Conservation (phyloP, 1,284 basidiomycete species). For the Cryptococcus maquisensis region DNA sequence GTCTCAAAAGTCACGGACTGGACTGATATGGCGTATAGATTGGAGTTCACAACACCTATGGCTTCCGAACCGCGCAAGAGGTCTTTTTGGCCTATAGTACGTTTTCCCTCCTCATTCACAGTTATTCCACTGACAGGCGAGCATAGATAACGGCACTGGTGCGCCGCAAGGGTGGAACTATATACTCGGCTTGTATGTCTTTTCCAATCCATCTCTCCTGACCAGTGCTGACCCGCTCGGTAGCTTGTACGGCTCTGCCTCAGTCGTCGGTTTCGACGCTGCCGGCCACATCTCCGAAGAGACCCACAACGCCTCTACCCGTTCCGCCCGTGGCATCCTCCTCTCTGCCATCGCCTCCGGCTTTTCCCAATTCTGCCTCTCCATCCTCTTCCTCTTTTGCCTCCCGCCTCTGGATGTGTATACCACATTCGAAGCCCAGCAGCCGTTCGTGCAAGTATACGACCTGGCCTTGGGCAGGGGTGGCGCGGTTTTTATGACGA, state of each 20-base stretch:
- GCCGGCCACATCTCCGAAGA: conserved; percentile 85
- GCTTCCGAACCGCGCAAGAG: conserved; percentile 46
- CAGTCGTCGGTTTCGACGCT: conserved; percentile 79
- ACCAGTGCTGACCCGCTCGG: not conserved
- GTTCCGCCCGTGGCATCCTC: conserved; percentile 73
- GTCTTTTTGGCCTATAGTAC: conserved; percentile 63
- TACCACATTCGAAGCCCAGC: conserved; percentile 69
- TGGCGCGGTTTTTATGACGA: conserved; percentile 74
- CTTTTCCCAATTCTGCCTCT: conserved; percentile 65
- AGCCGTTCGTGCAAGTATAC: conserved; percentile 79
- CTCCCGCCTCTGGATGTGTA: conserved; percentile 69
- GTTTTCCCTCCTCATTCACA: conserved; percentile 41
- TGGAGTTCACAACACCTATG: not conserved
- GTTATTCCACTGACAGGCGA: conserved; percentile 2
- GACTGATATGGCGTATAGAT: conserved; percentile 61
- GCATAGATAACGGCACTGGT: conserved; percentile 74
- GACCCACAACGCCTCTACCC: conserved; percentile 76
- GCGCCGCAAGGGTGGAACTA: conserved; percentile 80
- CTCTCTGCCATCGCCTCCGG: conserved; percentile 69
- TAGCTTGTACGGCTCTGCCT: conserved; percentile 72
- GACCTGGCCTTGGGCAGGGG: conserved; percentile 71
- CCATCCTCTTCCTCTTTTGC: conserved; percentile 79
- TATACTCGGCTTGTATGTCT: conserved; percentile 58
- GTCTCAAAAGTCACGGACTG: conserved; percentile 69
- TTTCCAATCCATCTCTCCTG: not conserved